Percentiles rank a stretch among this genome's conserved stretches.
phyloP scores from a whole-genome alignment of 257 asterid species.

The Lavandula angustifolia region DNA sequence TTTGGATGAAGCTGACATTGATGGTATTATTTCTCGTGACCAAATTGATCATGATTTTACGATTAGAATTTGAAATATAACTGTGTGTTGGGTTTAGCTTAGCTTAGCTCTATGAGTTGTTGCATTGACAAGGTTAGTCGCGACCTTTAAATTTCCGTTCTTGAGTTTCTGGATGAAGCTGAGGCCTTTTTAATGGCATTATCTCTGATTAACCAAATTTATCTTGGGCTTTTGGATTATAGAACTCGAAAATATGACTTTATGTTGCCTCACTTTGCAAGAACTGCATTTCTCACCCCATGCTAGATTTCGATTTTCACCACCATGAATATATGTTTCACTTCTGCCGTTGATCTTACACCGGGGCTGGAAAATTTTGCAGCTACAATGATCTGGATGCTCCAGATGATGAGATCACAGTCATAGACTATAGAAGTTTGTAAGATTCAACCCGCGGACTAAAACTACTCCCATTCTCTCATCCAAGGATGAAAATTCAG shows the following conservation, averaged over 20 bases:
- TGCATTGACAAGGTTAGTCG: neutral
- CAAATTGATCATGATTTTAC: no score
- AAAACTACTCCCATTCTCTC: neutral
- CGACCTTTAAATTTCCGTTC: neutral
- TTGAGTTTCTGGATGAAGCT: constrained; percentile 6
- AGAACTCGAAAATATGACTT: neutral
- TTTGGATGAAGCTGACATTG: no score
- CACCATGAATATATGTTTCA: no score
- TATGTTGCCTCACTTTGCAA: neutral
- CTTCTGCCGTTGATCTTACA: constrained; percentile 19
- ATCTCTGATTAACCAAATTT: neutral
- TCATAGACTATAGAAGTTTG: constrained; percentile 92
- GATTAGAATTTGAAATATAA: no score
- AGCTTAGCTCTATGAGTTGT: neutral
- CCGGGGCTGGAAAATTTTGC: constrained; percentile 29
- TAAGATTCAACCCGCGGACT: constrained; percentile 35
- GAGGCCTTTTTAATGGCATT: neutral
- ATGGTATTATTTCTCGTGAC: no score
- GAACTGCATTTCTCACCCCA: no score
- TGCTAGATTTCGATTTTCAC: neutral
- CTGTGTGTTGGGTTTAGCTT: no score
- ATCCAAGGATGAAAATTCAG: constrained; percentile 1
- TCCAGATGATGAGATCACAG: constrained; percentile 98
- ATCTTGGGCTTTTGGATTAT: neutral
- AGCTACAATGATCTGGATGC: constrained; percentile 99